phyloP scores from a whole-genome alignment of 2,329 filamentous ascomycete genomes.

The Nothophaeocryptopus gaeumannii region DNA sequence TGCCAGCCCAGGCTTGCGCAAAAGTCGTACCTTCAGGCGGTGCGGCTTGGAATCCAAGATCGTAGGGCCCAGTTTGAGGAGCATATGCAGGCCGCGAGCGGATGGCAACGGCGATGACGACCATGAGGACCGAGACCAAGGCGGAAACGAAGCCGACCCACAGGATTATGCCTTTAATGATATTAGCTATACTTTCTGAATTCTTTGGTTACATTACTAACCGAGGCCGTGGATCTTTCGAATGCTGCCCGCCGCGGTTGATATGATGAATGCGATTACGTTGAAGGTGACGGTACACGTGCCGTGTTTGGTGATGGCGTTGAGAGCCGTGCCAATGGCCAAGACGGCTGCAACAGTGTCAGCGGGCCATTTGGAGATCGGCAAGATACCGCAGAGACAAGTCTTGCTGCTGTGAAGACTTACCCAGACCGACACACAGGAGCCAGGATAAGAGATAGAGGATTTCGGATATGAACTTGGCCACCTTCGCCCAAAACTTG shows the following conservation, averaged over 20 bases:
- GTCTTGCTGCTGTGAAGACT: too few species aligned
- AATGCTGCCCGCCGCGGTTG: conserved; percentile 9
- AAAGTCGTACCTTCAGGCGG: conserved; percentile 9
- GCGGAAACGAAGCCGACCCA: conserved; percentile 53
- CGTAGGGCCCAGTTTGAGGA: conserved; percentile 11
- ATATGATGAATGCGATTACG: conserved; percentile 11
- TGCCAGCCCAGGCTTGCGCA: conserved; percentile 13
- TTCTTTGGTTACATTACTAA: too few species aligned
- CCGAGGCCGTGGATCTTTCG: conserved; percentile 18
- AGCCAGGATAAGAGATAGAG: conserved; percentile 15
- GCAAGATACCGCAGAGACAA: too few species aligned
- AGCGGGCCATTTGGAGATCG: too few species aligned
- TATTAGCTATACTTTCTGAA: too few species aligned
- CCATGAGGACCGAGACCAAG: conserved; percentile 47
- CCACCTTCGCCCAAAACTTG: conserved; percentile 1
- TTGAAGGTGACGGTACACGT: conserved; percentile 16
- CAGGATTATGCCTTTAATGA: too few species aligned
- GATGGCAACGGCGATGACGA: conserved; percentile 33
- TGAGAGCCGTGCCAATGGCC: conserved; percentile 12
- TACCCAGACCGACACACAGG: conserved; percentile 10
- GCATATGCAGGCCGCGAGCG: conserved; percentile 10
- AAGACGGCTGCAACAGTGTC: not conserved
- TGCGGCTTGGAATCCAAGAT: conserved; percentile 8
- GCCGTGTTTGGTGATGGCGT: conserved; percentile 16
- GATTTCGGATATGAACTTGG: conserved; percentile 7